Percentiles rank a stretch among this genome's conserved stretches.
These are phyloP conservation scores for Tetrahymena thermophila DNA, from an alignment of 73 alveolate genomes.

Conservation along the genomic window DNA sequence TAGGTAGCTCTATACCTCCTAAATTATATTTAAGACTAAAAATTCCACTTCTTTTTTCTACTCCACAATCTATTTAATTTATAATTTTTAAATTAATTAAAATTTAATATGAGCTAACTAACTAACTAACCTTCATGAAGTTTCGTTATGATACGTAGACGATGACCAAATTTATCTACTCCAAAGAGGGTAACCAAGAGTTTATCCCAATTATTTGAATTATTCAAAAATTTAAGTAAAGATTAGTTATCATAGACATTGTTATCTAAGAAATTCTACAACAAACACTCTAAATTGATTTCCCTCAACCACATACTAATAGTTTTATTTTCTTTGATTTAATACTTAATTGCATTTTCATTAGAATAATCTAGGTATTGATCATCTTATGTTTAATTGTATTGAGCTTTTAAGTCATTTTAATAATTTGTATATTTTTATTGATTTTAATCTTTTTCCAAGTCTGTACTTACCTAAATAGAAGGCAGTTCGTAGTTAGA, in stretches of 20 bases:
- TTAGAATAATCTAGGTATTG: neutral
- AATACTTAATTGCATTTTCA: neutral
- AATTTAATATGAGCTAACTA: neutral
- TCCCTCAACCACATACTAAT: neutral
- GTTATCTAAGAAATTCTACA: neutral
- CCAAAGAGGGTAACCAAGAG: neutral
- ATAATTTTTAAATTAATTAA: neutral
- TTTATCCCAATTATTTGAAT: neutral
- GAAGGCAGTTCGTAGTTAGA: neutral
- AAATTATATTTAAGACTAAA: neutral
- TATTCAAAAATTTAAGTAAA: neutral
- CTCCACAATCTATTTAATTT: neutral
- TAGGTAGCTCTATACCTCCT: neutral
- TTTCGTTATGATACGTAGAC: neutral
- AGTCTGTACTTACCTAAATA: neutral
- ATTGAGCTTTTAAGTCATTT: neutral
- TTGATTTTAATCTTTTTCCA: neutral
- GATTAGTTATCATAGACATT: neutral
- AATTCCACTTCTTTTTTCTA: neutral
- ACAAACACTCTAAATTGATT: neutral
- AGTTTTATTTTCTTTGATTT: neutral
- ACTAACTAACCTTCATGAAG: neutral
- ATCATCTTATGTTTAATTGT: neutral
- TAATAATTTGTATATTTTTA: neutral
- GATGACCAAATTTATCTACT: neutral